These are phyloP conservation scores for Pestalotiopsis sp. DNA, from an alignment of 2,329 filamentous ascomycete species.

Conservation along the genomic window DNA sequence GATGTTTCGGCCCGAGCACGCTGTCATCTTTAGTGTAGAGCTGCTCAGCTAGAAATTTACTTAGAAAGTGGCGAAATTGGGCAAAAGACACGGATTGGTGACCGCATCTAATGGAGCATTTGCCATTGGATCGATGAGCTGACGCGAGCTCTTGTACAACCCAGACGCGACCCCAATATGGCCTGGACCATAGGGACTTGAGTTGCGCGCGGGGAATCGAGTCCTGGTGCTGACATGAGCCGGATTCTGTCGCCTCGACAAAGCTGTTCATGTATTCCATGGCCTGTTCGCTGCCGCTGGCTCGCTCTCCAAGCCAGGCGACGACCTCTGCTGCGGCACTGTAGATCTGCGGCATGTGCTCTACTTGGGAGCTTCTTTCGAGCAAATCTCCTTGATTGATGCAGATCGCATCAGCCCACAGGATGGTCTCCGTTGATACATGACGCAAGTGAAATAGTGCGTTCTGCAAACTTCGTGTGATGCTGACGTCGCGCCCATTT, in stretches of 20 bases:
- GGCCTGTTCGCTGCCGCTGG: not conserved
- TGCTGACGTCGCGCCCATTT: not conserved
- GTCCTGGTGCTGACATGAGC: not conserved
- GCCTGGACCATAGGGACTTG: not conserved
- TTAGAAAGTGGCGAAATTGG: not conserved
- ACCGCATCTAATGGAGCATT: constrained; percentile 8
- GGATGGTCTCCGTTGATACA: not conserved
- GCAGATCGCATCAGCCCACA: constrained; percentile 4
- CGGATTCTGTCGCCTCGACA: not conserved
- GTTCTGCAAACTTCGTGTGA: not conserved
- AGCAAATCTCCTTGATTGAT: constrained; percentile 2
- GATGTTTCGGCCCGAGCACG: not conserved
- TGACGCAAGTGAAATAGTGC: not conserved
- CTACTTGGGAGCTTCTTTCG: not conserved
- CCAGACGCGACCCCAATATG: constrained; percentile 5
- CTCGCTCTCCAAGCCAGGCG: not conserved
- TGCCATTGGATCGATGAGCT: not conserved
- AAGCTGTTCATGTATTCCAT: constrained; percentile 1
- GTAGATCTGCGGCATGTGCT: constrained; percentile 7
- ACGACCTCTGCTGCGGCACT: constrained; percentile 1
- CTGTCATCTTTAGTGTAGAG: not conserved
- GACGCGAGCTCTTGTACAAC: constrained; percentile 2
- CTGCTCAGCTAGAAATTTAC: not conserved
- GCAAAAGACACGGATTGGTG: constrained; percentile 2
- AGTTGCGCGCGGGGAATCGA: not conserved